Base-by-base conservation (phyloP, 495 filamentous ascomycete species). In the Jackrogersella multiformis region DNA sequence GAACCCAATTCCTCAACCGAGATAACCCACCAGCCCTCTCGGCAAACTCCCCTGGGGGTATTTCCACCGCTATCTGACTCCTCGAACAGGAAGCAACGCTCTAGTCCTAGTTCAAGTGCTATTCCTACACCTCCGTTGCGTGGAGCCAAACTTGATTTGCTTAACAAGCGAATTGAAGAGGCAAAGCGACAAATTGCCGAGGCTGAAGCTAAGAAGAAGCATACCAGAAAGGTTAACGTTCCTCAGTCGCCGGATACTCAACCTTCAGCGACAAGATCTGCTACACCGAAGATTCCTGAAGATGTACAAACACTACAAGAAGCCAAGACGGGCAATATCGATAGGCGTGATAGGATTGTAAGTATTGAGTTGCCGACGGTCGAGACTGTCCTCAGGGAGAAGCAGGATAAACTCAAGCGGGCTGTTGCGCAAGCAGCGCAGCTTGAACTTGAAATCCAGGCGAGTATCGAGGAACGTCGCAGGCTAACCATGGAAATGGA, bases 181-280 rank as follows among this genome's bases (percentile, higher is more conserved):
- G 86, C 94, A 81, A 91, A 86, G 65, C 85, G 85, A 73, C 88
- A 84, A 56, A 94, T 97, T 73, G 90, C 89, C 13, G 88, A 92
- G 70, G 83, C 88, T 34, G 91, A 96, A 74, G 84, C 89, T 30
- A 85, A 83, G 60, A 87, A n/a, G n/a, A 86, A 62, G 61, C 64
- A n/a, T 21, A 55, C 67, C 66, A 78, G 64, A 48, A 83, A 71
- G 63, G 55, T 64, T 51, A 78, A 57, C 61, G 73, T 68, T 35
- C 62, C 41, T 64, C 61, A 73, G 2, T 62, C 60, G 9, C 38
- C 56, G 34, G 62, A 60, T 7, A 55, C 69, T 23, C 71, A 63
- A n/a, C 58, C 70, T 13, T 63, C 62, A 13, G 70, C 67, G 45
- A 49, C 61, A 32, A 39, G 64, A 56, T 70, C 70, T 45, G 36